These are phyloP conservation scores for Thamnidium elegans DNA, from an alignment of 192 early-diverging fungal genomes.

Conservation along the genomic window DNA sequence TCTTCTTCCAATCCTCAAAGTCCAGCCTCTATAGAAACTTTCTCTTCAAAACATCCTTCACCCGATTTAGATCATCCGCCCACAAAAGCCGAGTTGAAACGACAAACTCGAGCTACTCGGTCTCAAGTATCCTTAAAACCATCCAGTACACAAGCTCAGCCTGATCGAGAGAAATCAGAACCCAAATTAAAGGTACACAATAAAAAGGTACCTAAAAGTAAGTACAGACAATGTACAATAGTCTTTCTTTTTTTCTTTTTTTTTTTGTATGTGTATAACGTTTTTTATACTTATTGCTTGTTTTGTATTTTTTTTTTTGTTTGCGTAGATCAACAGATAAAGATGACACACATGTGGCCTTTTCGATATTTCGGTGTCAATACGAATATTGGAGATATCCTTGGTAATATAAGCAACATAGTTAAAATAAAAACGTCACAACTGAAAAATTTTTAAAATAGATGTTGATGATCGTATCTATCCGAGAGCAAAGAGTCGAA, in stretches of 20 bases:
- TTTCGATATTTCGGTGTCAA: constrained; percentile 88
- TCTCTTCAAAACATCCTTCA: not conserved
- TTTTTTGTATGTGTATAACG: too few species aligned
- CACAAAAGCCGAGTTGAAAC: not conserved
- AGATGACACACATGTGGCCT: constrained; percentile 73
- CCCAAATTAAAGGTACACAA: not conserved
- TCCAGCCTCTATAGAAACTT: not conserved
- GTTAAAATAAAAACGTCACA: not conserved
- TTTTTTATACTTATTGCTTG: too few species aligned
- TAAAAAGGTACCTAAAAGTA: not conserved
- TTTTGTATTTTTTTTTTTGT: not conserved
- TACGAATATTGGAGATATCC: constrained; percentile 67
- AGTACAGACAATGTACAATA: not conserved
- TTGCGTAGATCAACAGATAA: not conserved
- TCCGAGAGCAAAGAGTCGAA: constrained; percentile 72
- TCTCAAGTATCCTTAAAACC: not conserved
- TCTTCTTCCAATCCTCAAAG: not conserved
- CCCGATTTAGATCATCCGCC: not conserved
- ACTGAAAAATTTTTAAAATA: constrained; percentile 16
- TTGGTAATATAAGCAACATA: constrained; percentile 35
- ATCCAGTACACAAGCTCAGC: not conserved
- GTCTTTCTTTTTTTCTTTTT: not conserved
- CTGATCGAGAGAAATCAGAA: not conserved
- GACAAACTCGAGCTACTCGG: constrained; percentile 8
- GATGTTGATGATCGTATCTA: constrained; percentile 75